Base-by-base conservation (phyloP, 805 yeast species). In the Torulaspora franciscae region DNA sequence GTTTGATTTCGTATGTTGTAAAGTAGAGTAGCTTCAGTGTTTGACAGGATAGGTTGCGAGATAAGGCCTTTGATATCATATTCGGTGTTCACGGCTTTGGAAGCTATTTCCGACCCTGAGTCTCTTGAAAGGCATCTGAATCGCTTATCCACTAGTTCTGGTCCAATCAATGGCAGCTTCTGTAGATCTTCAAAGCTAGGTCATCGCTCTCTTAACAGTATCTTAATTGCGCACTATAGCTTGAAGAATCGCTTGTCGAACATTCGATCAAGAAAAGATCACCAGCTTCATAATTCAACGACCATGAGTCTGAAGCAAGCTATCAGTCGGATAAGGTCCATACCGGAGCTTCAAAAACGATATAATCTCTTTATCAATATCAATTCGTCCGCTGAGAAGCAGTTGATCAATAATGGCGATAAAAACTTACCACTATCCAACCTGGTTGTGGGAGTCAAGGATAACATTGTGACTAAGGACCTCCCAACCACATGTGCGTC, bases 401-500 rank as follows among this genome's bases (percentile, higher is more conserved):
- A 41, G 33, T 17, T 44, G 34, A 19, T 14, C 14, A 36, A 37
- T 10, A 44, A 17, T 14, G 32, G 3, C 49, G 56, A 9, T 17
- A 25, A 37, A n/a, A 23, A 32, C 14, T 30, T 40, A 22, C 60
- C 62, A 3, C 49, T 74, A 23, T 40, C 56, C 1, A 68, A 69
- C 6, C 55, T 61, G 2, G 58, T 67, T 0, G 64, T 70, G 8
- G 84, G 83, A 0, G 66, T 84, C 19, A 95, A 93, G 57, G 98
- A 91, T 65, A 89, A 88, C 60, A 81, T 90, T 40, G 77, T 79
- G 33, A 82, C 96, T 0, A 65, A 59, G 6, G 74, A 73, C 9
- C 73, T 75, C 33, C 77, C 84, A 1, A 86, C 97, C 0, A 85
- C 96, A 0, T 85, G 96, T 55, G 83, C 83, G 0, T 90, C 98